Percentiles rank a stretch among this genome's conserved stretches.
Evolutionary conservation across 2,329 filamentous ascomycete species (phyloP).

Genomic region (Onygenales sp.): DNA sequence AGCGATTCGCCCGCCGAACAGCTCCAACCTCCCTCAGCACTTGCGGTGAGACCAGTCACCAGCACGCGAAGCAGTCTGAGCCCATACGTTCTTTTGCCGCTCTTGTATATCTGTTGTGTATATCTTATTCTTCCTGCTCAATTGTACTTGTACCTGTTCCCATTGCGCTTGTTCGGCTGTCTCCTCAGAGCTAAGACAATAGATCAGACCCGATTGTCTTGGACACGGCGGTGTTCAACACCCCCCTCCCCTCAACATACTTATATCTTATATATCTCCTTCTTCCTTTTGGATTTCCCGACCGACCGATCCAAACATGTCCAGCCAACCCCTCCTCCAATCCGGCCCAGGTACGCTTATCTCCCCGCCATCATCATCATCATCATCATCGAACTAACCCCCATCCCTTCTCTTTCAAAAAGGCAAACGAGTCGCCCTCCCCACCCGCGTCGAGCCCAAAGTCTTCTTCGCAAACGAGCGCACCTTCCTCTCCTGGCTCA

Average conservation of each 20-base stretch:
- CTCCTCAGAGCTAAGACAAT: no score
- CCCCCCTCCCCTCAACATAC: not conserved
- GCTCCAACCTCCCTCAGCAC: no score
- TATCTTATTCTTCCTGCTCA: no score
- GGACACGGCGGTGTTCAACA: no score
- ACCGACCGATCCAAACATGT: conserved; percentile 56
- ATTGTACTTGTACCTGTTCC: no score
- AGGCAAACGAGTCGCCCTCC: conserved; percentile 98
- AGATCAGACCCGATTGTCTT: no score
- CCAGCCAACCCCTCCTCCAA: conserved; percentile 90
- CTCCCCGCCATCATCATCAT: conserved; percentile 1
- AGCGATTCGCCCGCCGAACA: no score
- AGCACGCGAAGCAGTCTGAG: no score
- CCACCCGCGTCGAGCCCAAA: conserved; percentile 95
- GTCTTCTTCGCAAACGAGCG: conserved; percentile 99
- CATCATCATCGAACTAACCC: conserved; percentile 5
- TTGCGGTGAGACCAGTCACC: no score
- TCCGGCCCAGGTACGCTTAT: conserved; percentile 67
- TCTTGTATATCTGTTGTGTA: no score
- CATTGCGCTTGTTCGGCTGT: no score
- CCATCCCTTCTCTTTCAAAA: conserved; percentile 8
- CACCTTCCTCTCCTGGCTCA: conserved; percentile 98
- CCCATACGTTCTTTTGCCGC: no score
- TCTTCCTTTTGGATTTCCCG: not conserved
- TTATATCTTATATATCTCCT: not conserved